Evolutionary conservation across 2,329 filamentous ascomycete species (phyloP), one percentile per base, ranked within the genome.

Genomic region (Aciculosporium take): DNA sequence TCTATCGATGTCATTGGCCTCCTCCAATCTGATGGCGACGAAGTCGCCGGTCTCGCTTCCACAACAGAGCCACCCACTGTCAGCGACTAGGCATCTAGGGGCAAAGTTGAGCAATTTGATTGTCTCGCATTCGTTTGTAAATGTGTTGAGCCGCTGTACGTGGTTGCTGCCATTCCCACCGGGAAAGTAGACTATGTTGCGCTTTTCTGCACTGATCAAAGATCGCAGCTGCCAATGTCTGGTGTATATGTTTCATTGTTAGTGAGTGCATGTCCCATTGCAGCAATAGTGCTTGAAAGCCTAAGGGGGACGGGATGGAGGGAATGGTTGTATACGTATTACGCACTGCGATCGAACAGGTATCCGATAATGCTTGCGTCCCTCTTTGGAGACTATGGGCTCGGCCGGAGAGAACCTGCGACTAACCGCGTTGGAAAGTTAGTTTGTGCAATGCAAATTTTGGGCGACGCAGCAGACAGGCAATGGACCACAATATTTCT

Each of bases 151-250:
- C 28, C 74, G 72, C 53, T 81, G 81, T 39, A 86, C 63, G 45
- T 73, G 65, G 37, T 67, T 65, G 49, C 81, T 75, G 46, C 86
- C 77, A 53, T 70, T 66, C 43, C 82, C 81, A 49, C 79, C 79
- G 28, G 88, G 87, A 54, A 93, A 94, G 67, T 93, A 95, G 49
- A 96, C 71, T 51, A 80, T 65, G 59, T 88, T 76, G 33, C 77
- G 71, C 53, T 84, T 76, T 49, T 85, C 79, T 21, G 80, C 81
- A 59, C 84, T 89, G 56, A 96, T 83, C 51, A 94, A 79, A 51
- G 93, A 89, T 42, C 89, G 84, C 35, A 98, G 71, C 64, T 91
- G 84, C 79, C 82, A 88, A 63, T 91, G 84, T 50, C 82, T 88
- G 10, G 17, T 23, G 53, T 8, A 35, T 12, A 40, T n/a, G 31